phyloP scores from a whole-genome alignment of 164 flowering plant species.

The Chimonanthus praecox region DNA sequence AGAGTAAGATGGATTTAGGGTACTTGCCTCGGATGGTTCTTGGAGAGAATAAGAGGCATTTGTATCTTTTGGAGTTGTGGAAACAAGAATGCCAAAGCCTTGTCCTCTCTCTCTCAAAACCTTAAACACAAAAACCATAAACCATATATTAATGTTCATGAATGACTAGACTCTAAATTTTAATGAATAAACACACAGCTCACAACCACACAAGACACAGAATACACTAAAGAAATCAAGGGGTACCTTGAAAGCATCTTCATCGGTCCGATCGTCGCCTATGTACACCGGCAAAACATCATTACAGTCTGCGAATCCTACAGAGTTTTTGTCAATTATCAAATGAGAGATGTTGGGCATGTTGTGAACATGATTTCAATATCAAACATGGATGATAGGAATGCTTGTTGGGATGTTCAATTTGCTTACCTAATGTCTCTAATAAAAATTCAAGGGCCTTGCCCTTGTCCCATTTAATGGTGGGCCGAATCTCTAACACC shows the following conservation, averaged over 20 bases:
- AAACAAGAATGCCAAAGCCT: constrained; percentile 91
- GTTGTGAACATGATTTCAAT: background rate
- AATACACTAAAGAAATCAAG: background rate
- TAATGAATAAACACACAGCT: background rate
- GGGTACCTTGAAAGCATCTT: constrained; percentile 91
- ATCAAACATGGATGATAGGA: background rate
- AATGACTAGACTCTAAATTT: background rate
- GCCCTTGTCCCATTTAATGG: constrained; percentile 97
- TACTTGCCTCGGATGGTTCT: constrained; percentile 77
- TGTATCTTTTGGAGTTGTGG: constrained; percentile 85
- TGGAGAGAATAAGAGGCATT: constrained; percentile 72
- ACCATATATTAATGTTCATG: background rate
- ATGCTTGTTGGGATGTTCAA: background rate
- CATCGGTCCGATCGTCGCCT: constrained; percentile 95
- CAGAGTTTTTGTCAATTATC: background rate
- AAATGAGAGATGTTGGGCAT: background rate
- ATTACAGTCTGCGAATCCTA: constrained; percentile 59
- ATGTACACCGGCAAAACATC: constrained; percentile 79
- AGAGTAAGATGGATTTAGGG: background rate
- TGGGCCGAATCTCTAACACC: constrained; percentile 91
- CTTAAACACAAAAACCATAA: constrained; percentile 14
- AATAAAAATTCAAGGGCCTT: constrained; percentile 88
- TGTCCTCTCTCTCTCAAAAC: constrained; percentile 66
- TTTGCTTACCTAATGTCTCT: constrained; percentile 60
- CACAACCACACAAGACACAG: background rate